These are phyloP conservation scores for Flaveria floridana DNA, from an alignment of 140 eudicot species.

Conservation along the genomic window DNA sequence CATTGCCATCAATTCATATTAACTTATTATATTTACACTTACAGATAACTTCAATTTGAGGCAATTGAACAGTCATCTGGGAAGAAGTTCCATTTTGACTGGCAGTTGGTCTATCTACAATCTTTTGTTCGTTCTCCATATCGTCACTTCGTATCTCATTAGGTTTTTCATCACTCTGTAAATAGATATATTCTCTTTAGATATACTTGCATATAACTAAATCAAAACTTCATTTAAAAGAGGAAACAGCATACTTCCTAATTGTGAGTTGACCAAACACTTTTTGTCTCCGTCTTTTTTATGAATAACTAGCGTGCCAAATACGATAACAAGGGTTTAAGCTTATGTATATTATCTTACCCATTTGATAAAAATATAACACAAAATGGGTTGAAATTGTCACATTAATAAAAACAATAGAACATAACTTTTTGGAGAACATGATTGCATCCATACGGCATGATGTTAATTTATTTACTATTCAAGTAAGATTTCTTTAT, in stretches of 20 bases:
- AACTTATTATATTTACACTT: slow-evolving; percentile 30
- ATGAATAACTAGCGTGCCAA: not conserved
- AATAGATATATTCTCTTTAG: not conserved
- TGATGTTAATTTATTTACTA: not conserved
- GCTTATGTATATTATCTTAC: not conserved
- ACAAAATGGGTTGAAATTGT: slow-evolving; percentile 3
- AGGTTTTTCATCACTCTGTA: slow-evolving; percentile 51
- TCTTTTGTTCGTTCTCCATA: slow-evolving; percentile 47
- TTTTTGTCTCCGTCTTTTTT: not conserved
- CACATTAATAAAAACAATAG: not conserved
- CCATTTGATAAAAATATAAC: not conserved
- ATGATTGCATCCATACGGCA: not conserved
- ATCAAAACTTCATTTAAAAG: not conserved
- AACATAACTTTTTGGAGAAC: not conserved
- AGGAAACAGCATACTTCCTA: not conserved
- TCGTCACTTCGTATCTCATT: slow-evolving; percentile 46
- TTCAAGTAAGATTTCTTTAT: not conserved
- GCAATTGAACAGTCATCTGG: slow-evolving; percentile 50
- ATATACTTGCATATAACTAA: not conserved
- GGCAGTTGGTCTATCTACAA: slow-evolving; percentile 36
- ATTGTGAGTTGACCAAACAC: too few species aligned
- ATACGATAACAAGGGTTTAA: not conserved
- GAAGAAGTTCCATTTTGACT: slow-evolving; percentile 35
- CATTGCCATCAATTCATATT: slow-evolving; percentile 7
- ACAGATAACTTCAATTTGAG: slow-evolving; percentile 57